Conservation (phyloP, 306 rosid species). For the Cucumis cinereus region DNA sequence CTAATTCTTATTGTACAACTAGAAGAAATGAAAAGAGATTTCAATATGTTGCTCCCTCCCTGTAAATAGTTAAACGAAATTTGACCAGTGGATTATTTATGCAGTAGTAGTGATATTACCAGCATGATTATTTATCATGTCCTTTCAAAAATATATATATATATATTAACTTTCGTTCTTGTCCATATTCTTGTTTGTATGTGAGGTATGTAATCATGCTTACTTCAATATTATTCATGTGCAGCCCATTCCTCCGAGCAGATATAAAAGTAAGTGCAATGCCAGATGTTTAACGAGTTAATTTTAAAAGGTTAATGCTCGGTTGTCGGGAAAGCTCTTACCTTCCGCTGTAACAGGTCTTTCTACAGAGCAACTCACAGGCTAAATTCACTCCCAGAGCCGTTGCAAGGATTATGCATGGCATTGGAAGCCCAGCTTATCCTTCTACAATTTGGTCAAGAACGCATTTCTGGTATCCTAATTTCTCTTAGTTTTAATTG, state of each 20-base stretch:
- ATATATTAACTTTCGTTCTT: background rate
- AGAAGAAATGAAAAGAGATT: background rate
- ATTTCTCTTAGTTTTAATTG: background rate
- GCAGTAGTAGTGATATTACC: background rate
- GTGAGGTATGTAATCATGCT: constrained; percentile 14
- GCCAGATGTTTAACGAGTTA: constrained; percentile 11
- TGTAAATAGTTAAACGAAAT: background rate
- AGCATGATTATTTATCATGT: background rate
- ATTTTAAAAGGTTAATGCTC: constrained; percentile 1
- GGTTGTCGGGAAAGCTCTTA: background rate
- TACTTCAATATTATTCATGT: constrained; percentile 25
- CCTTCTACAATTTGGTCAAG: constrained; percentile 67
- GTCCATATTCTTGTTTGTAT: background rate
- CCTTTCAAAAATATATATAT: too few species aligned
- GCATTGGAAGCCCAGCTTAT: constrained; percentile 89
- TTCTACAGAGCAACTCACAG: constrained; percentile 72
- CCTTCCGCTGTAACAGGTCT: constrained; percentile 49
- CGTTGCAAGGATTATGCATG: constrained; percentile 86
- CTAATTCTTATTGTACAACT: background rate
- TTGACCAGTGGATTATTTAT: background rate
- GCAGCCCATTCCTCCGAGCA: constrained; percentile 87
- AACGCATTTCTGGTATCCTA: constrained; percentile 80
- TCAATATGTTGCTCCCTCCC: background rate
- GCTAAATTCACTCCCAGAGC: constrained; percentile 88
- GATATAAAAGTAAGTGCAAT: constrained; percentile 65